phyloP scores from a whole-genome alignment of 179 eudicot genomes.

The Gypsophila paniculata region DNA sequence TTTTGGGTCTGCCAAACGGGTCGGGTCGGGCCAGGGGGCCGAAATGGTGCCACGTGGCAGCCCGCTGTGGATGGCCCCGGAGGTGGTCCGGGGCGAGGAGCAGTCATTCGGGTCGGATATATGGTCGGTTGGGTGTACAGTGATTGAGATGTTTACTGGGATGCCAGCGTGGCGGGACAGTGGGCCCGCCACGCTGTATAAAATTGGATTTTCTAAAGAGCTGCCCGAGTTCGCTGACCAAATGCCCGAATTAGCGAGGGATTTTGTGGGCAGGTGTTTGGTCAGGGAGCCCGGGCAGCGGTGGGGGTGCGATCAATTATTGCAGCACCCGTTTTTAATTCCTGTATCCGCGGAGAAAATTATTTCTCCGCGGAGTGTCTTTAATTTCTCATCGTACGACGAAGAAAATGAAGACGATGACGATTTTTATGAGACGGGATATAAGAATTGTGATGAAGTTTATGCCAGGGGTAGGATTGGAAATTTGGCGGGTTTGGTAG shows the following conservation, averaged over 20 bases:
- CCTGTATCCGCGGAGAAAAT: constrained; percentile 18
- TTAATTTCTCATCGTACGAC: constrained; percentile 35
- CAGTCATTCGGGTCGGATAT: constrained; percentile 67
- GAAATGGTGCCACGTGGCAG: constrained; percentile 55
- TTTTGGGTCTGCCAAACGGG: constrained; percentile 55
- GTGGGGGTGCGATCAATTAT: constrained; percentile 75
- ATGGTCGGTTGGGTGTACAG: constrained; percentile 80
- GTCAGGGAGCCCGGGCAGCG: constrained; percentile 35
- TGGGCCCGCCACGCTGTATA: constrained; percentile 45
- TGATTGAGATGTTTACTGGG: constrained; percentile 82
- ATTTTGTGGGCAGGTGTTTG: constrained; percentile 62
- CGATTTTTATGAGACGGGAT: constrained; percentile 18
- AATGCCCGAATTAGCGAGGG: constrained; percentile 39
- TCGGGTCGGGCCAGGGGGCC: background rate
- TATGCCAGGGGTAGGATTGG: constrained; percentile 35
- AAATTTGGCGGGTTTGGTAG: constrained; percentile 35
- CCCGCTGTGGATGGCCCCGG: constrained; percentile 93
- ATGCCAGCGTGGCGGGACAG: constrained; percentile 63
- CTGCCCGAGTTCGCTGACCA: constrained; percentile 42
- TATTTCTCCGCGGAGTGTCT: constrained; percentile 55
- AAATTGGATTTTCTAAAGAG: constrained; percentile 54
- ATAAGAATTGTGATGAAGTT: background rate
- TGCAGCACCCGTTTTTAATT: constrained; percentile 54
- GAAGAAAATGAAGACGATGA: constrained; percentile 13
- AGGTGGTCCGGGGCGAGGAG: constrained; percentile 63